Conservation (phyloP, 1,139 yeast species). For the Magnusiomyces tetraspermus region DNA sequence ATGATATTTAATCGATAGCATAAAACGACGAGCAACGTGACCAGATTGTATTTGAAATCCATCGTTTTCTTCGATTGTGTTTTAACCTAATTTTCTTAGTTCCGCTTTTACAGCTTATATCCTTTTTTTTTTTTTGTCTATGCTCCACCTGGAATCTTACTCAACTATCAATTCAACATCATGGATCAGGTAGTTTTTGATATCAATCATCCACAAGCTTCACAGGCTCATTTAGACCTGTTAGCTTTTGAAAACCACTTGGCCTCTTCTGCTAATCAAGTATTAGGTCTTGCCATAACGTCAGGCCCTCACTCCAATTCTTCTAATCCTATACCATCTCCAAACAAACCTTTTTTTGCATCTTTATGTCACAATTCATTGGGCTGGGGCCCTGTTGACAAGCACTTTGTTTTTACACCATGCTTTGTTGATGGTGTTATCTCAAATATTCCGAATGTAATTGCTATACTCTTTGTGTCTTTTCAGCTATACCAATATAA, state of each 20-base stretch:
- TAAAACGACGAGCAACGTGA: too few species aligned
- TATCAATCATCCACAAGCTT: background rate
- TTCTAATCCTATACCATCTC: background rate
- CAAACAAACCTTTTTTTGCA: background rate
- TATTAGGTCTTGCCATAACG: background rate
- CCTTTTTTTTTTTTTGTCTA: too few species aligned
- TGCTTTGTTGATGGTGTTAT: slow-evolving; percentile 73
- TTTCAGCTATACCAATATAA: slow-evolving; percentile 34
- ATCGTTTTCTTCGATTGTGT: too few species aligned
- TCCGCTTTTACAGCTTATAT: too few species aligned
- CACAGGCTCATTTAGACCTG: background rate
- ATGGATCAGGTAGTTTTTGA: slow-evolving; percentile 3
- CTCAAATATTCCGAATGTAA: slow-evolving; percentile 42
- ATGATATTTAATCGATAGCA: too few species aligned
- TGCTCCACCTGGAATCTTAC: too few species aligned
- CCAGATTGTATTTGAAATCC: too few species aligned
- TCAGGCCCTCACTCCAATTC: background rate
- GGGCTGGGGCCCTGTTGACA: slow-evolving; percentile 65
- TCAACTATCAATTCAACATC: too few species aligned
- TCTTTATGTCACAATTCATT: slow-evolving; percentile 40
- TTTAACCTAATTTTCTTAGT: too few species aligned
- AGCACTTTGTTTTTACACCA: slow-evolving; percentile 62
- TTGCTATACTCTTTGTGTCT: slow-evolving; percentile 48
- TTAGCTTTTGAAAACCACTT: background rate
- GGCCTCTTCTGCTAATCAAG: background rate